Base-by-base conservation (phyloP, 768 basidiomycete genomes). In the Gautieria morchelliformis region DNA sequence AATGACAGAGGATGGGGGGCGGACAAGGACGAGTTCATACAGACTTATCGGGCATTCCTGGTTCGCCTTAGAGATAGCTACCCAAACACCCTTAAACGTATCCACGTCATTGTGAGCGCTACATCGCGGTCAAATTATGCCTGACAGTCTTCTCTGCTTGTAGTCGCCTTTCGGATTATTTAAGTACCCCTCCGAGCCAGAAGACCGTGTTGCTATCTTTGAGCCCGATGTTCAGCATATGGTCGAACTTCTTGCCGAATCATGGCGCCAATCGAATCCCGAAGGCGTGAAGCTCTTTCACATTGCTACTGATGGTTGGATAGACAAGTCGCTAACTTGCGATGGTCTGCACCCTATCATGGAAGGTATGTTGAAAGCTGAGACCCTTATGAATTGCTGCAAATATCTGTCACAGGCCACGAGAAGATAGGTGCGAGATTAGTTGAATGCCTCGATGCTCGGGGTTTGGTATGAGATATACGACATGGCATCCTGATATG, bases 241-340 rank as follows among this genome's bases (percentile, higher is more conserved):
- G 53, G 53, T 55, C 7, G 32, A 42, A 46, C 10, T n/a, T 15
- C 40, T 55, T 1, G 39, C 53, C 17, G 30, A 55, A 45, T 10
- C 53, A 22, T 55, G 53, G 53, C 20, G 17, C 8, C 20, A 55
- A 14, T 42, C 41, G n/a, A 30, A 55, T 45, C 40, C 53, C 20
- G 48, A 48, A 20, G 47, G 56, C 45, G 32, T 40, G 9, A 57
- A 57, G 37, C 12, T 50, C 19, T 49, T 14, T 37, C 33, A 57
- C 30, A 22, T 48, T 2, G 6, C 8, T 15, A 50, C 56, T 27
- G 56, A 57, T 14, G 56, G 56, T 5, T 57, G 56, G 56, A 48
- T 57, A 35, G 32, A 57, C 22, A 33, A 39, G 15, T 15, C 56
- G 15, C 45, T 57, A n/a, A 57, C 56, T 39, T 57, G 56, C 56